Evolutionary conservation across 768 basidiomycete genomes (phyloP).

Genomic region (Polyporus arcularius): DNA sequence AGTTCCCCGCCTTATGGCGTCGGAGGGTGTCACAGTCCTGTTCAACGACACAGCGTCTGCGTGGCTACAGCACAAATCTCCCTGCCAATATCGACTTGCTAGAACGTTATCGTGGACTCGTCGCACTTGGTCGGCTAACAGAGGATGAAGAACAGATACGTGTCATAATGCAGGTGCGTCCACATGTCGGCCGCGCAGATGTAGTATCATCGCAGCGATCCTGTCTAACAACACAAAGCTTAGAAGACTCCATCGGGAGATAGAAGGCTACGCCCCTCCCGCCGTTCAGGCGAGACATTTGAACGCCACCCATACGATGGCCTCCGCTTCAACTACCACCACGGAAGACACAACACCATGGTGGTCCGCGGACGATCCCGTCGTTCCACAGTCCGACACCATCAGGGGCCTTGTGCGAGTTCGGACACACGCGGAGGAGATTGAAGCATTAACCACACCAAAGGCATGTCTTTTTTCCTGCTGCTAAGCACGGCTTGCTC

Average conservation of each 20-base stretch:
- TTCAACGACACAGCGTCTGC: not conserved
- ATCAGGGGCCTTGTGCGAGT: conserved; percentile 40
- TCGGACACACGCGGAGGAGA: conserved; percentile 50
- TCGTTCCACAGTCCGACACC: conserved; percentile 21
- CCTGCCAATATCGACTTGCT: conserved; percentile 40
- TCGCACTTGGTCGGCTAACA: conserved; percentile 46
- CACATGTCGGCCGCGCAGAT: not conserved
- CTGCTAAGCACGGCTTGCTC: not conserved
- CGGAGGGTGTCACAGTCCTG: too few species aligned
- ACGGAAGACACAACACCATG: conserved; percentile 28
- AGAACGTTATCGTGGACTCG: conserved; percentile 48
- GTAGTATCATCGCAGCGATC: not conserved
- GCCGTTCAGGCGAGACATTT: conserved; percentile 36
- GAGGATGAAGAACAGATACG: conserved; percentile 57
- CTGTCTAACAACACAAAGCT: conserved; percentile 37
- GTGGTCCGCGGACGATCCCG: conserved; percentile 31
- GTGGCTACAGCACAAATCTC: not conserved
- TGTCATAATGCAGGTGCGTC: conserved; percentile 49
- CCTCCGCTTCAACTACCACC: conserved; percentile 2
- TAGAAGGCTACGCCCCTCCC: conserved; percentile 53
- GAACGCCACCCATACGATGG: conserved; percentile 1
- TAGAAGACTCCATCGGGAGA: conserved; percentile 45
- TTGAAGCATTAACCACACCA: conserved; percentile 50
- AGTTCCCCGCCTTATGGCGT: too few species aligned
- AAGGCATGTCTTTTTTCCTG: conserved; percentile 38